A percentile compares a stretch with the other conserved stretches of the same genome.
phyloP scores from a whole-genome alignment of 1,284 basidiomycete species.

The Ustilago bromivora region DNA sequence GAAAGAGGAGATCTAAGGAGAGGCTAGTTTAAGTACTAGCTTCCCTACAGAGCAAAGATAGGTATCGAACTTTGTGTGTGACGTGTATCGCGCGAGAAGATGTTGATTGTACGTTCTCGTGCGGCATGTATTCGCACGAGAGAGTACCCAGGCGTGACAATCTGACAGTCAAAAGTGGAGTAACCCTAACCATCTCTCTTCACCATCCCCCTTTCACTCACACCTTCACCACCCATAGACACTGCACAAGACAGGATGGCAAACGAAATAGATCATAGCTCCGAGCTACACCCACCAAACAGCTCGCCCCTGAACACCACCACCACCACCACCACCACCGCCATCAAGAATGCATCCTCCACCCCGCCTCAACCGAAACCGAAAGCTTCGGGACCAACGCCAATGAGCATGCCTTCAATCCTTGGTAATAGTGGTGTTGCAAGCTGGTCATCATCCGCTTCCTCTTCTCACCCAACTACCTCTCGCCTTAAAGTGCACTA shows the following conservation, averaged over 20 bases:
- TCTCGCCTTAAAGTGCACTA: constrained; percentile 7
- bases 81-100: too few relatives aligned
- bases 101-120: too few relatives aligned
- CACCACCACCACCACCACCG: background rate
- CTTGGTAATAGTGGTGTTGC: constrained; percentile 30
- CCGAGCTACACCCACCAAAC: constrained; percentile 25
- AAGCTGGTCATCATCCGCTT: constrained; percentile 6
- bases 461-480: constrained; percentile 28
- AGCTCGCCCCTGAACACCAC: background rate
- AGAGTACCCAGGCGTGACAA: too few relatives aligned
- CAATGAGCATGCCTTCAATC: constrained; percentile 51
- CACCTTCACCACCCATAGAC: too few relatives aligned
- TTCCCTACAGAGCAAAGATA: too few relatives aligned
- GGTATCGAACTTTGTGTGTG: too few relatives aligned
- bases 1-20: too few relatives aligned
- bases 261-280: constrained; percentile 14
- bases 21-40: too few relatives aligned
- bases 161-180: too few relatives aligned
- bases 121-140: too few relatives aligned
- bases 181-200: background rate
- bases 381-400: constrained; percentile 20
- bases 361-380: background rate
- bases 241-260: background rate
- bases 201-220: background rate
- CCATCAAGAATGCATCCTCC: background rate